Evolutionary conservation across 768 basidiomycete species (phyloP).

Genomic region (Cystobasidiopsis lactophilus): DNA sequence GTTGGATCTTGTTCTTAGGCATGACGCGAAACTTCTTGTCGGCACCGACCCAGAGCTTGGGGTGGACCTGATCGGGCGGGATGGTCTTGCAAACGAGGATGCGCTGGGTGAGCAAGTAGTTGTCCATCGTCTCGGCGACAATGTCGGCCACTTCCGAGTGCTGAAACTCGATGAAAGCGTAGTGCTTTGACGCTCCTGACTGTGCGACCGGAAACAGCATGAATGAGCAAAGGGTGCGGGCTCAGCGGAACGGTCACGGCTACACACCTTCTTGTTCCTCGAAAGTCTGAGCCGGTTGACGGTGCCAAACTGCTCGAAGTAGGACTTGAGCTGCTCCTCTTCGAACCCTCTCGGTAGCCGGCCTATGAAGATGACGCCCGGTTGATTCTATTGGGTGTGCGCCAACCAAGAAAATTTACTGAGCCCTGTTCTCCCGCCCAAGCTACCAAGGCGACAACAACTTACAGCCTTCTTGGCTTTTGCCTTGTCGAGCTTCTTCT

Average conservation of each 20-base stretch:
- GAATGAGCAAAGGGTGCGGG: background rate
- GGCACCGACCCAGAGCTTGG: slow-evolving; percentile 88
- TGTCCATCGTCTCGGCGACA: slow-evolving; percentile 96
- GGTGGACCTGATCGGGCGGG: slow-evolving; percentile 72
- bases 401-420: too few relatives aligned
- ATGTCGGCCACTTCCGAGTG: slow-evolving; percentile 76
- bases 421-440: too few relatives aligned
- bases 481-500: background rate
- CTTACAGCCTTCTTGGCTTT: background rate
- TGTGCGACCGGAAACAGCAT: slow-evolving; percentile 22
- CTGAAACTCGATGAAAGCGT: slow-evolving; percentile 85
- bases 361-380: slow-evolving; percentile 69
- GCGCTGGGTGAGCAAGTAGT: slow-evolving; percentile 86
- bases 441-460: too few relatives aligned
- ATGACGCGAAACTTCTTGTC: slow-evolving; percentile 72
- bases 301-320: slow-evolving; percentile 85
- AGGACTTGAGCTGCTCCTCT: slow-evolving; percentile 75
- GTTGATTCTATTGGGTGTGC: slow-evolving; percentile 25
- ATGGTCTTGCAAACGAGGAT: slow-evolving; percentile 76
- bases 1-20: slow-evolving; percentile 47
- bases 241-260: background rate
- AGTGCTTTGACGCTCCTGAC: slow-evolving; percentile 93
- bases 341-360: slow-evolving; percentile 93
- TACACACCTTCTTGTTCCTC: slow-evolving; percentile 61
- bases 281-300: slow-evolving; percentile 73